phyloP scores from a whole-genome alignment of 495 filamentous ascomycete genomes.

The Penicillium maclennaniae region DNA sequence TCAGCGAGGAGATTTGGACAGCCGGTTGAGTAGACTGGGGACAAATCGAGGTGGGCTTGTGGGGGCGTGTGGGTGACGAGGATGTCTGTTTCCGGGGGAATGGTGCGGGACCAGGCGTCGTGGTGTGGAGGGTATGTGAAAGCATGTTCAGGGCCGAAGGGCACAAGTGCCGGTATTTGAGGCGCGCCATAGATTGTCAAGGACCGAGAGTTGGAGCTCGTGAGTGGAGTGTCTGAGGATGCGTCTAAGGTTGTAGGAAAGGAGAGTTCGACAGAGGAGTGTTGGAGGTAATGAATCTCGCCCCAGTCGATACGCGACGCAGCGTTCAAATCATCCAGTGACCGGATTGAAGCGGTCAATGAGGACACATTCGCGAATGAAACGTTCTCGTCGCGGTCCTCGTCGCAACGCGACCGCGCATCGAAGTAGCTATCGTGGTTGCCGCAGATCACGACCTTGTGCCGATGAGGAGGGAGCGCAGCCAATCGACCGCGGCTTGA shows the following conservation, averaged over 20 bases:
- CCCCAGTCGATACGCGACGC: conserved; percentile 50
- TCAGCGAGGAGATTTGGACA: conserved; percentile 73
- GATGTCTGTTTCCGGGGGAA: conserved; percentile 75
- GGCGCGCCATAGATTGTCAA: conserved; percentile 61
- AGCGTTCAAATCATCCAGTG: conserved; percentile 34
- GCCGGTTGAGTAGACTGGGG: conserved; percentile 55
- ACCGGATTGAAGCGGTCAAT: conserved; percentile 40
- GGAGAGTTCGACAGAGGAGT: conserved; percentile 49
- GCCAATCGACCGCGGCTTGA: conserved; percentile 76
- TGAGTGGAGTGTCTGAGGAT: conserved; percentile 12
- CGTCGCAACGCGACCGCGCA: conserved; percentile 37
- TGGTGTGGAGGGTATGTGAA: conserved; percentile 59
- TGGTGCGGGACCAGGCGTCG: conserved; percentile 60
- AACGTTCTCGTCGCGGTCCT: conserved; percentile 35
- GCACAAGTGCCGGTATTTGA: conserved; percentile 54
- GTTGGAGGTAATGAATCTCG: conserved; percentile 62
- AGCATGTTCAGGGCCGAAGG: conserved; percentile 58
- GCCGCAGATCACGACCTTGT: conserved; percentile 83
- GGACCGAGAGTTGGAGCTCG: conserved; percentile 26
- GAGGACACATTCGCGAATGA: conserved; percentile 34
- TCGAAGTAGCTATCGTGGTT: conserved; percentile 90
- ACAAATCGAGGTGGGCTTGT: conserved; percentile 71
- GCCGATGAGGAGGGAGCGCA: conserved; percentile 62
- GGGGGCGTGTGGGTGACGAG: conserved; percentile 77
- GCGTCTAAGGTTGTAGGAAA: conserved; percentile 29